Percentiles rank a stretch among this genome's conserved stretches.
Evolutionary conservation across 2,329 filamentous ascomycete genomes (phyloP).

Genomic region (Fusarium sp.): DNA sequence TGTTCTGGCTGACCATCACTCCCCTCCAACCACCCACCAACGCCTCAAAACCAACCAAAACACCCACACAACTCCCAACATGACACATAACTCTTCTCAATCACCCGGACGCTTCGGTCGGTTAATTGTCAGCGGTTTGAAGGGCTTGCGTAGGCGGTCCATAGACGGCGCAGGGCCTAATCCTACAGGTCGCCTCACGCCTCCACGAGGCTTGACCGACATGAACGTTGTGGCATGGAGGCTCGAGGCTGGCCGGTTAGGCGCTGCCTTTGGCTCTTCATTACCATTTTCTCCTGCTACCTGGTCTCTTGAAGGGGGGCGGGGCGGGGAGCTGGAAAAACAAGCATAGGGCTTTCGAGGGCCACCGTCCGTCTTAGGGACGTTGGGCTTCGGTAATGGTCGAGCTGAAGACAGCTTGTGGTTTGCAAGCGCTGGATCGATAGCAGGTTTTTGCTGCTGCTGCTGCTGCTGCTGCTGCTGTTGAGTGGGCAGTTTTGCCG

Average conservation of each 20-base stretch:
- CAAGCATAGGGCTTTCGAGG: conserved; percentile 59
- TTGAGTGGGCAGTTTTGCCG: conserved; percentile 1
- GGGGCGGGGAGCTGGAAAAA: conserved; percentile 65
- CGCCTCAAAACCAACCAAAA: conserved; percentile 11
- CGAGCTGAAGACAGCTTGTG: conserved; percentile 55
- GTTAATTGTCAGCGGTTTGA: conserved; percentile 64
- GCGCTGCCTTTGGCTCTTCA: conserved; percentile 42
- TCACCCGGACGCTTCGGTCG: conserved; percentile 46
- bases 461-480: conserved; percentile 10
- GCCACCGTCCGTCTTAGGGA: conserved; percentile 37
- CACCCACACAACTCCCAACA: conserved; percentile 5
- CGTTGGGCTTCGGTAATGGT: conserved; percentile 48
- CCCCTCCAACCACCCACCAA: conserved; percentile 14
- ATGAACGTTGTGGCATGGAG: conserved; percentile 63
- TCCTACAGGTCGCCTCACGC: conserved; percentile 55
- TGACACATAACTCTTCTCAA: conserved; percentile 20
- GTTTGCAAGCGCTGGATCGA: conserved; percentile 45
- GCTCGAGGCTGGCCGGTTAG: conserved; percentile 50
- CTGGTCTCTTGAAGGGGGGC: conserved; percentile 39
- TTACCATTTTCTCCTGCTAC: conserved; percentile 36
- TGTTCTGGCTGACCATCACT: conserved; percentile 6
- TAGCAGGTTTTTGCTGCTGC: conserved; percentile 32
- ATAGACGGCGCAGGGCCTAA: conserved; percentile 58
- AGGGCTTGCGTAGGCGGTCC: conserved; percentile 61
- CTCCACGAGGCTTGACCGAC: conserved; percentile 47